Evolutionary conservation across 2,329 filamentous ascomycete species (phyloP), one percentile per base, ranked within the genome.

Genomic region (Pyrenophora teres): DNA sequence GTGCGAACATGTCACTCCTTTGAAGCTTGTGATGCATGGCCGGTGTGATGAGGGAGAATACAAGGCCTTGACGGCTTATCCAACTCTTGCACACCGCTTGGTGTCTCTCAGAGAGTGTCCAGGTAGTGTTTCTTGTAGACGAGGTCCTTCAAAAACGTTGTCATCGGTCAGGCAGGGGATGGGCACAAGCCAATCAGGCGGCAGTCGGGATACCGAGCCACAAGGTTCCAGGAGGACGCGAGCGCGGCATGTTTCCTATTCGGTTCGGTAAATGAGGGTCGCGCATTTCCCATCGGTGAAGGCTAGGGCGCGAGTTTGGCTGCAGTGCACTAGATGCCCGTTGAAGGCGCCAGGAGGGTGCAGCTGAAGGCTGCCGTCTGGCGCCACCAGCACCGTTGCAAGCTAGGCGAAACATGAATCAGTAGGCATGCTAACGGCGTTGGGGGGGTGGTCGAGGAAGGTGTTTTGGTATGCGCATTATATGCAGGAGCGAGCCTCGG

Each of bases 381-480:
- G 45, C 49, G 49, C 49, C 49, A 51, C 49, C 46, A 41, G 38
- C 32, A 51, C 49, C 43, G 49, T 51, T 51, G 49, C 16, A 32
- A 38, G 43, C 49, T 51, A 51, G 49, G 38, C 38, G 49, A 51
- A 51, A 51, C 49, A 47, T 32, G 21, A n/a, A 30, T 19, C 32
- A 35, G 35, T 31, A 47, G 49, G 38, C 4, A 32, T 13, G 27
- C 46, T 40, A 40, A 47, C 42, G 43, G 44, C 5, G 27, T 46
- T 32, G 33, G 35, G 44, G 39, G 10, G n/a, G n/a, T n/a, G 9
- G 18, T 23, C 18, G 31, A 37, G 42, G 32, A 45, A 33, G 35
- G 37, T 6, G 16, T 27, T 15, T 25, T 30, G 42, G 38, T 38
- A 30, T 38, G 42, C 19, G 33, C 33, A 30, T 30, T 30, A 13